Evolutionary conservation across 805 yeast species (phyloP).

Genomic region (Myxozyma neglecta): DNA sequence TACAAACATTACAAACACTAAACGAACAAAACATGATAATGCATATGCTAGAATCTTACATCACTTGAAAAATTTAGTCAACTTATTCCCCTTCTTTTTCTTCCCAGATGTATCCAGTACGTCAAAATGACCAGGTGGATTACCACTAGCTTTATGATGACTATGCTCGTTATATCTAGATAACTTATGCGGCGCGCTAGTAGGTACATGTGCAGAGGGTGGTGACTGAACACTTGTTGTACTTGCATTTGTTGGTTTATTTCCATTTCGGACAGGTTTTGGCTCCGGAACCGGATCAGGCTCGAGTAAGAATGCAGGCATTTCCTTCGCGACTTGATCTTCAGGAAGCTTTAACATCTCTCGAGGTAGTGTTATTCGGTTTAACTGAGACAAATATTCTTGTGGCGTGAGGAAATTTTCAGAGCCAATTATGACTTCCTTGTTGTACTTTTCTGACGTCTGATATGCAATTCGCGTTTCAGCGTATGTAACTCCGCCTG

Average conservation of each 20-base stretch:
- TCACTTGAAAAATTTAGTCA: slow-evolving; percentile 9
- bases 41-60: not conserved
- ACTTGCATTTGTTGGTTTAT: no score
- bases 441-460: slow-evolving; percentile 58
- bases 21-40: not conserved
- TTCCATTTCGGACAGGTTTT: no score
- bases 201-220: slow-evolving; percentile 21
- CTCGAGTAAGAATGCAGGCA: slow-evolving; percentile 40
- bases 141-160: slow-evolving; percentile 21
- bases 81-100: slow-evolving; percentile 12
- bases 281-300: slow-evolving; percentile 29
- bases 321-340: slow-evolving; percentile 36
- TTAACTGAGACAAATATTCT: slow-evolving; percentile 38
- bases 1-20: not conserved
- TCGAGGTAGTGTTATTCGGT: slow-evolving; percentile 36
- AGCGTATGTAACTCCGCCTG: slow-evolving; percentile 87
- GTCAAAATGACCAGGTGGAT: slow-evolving; percentile 30
- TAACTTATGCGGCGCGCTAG: slow-evolving; percentile 24
- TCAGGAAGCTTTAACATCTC: slow-evolving; percentile 37
- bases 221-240: not conserved
- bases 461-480: slow-evolving; percentile 79
- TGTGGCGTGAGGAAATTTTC: slow-evolving; percentile 60
- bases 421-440: slow-evolving; percentile 79
- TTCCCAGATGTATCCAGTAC: slow-evolving; percentile 21
- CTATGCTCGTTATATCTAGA: slow-evolving; percentile 21